Evolutionary conservation across 176 grass and related monocot species (phyloP), one percentile per base, ranked within the genome.

Genomic region (Aechmea fasciata): DNA sequence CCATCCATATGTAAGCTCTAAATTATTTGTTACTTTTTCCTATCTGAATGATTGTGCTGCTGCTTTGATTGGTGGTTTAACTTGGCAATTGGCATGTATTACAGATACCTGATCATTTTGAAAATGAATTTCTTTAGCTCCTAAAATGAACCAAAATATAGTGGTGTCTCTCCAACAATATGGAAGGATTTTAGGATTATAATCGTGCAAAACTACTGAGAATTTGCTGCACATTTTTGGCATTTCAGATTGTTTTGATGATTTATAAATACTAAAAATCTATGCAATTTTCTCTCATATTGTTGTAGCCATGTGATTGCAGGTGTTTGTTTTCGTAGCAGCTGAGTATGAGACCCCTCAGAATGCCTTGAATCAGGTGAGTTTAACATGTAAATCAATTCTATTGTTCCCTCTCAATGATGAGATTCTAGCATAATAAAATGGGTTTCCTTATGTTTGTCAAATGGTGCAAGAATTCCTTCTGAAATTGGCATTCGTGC

Each of bases 291-390:
- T 41, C 67, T 69, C 11, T 12, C 12, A 24, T 15, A 71, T 19
- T 50, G 70, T 17, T 66, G 69, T 47, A 25, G 6, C 66, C 13
- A 28, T 80, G 77, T 26, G 5, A 17, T 71, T 82, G 15, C 75
- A 99, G 94, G 94, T 99, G 28, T 99, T 99, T 93, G 94, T 93
- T 53, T 99, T 99, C 75, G 84, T 93, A 63, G 94, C 94, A 2
- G 94, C 94, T 67, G 94, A 99, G 72, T 99, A 99, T 65, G 90
- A 90, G 64, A 99, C 89, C 66, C 67, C 78, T 41, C 87, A 93
- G 41, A 99, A 99, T 80, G 82, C 90, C 11, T 72, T 99, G 66
- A 99, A 99, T 86, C 94, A 93, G 82, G 94, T 99, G 72, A 82
- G 49, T 71, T 48, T 1, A 22, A 52, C 0, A n/a, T 52, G 29